Evolutionary conservation across 2,329 filamentous ascomycete species (phyloP), one percentile per base, ranked within the genome.

Genomic region (Fusarium praegraminearum): DNA sequence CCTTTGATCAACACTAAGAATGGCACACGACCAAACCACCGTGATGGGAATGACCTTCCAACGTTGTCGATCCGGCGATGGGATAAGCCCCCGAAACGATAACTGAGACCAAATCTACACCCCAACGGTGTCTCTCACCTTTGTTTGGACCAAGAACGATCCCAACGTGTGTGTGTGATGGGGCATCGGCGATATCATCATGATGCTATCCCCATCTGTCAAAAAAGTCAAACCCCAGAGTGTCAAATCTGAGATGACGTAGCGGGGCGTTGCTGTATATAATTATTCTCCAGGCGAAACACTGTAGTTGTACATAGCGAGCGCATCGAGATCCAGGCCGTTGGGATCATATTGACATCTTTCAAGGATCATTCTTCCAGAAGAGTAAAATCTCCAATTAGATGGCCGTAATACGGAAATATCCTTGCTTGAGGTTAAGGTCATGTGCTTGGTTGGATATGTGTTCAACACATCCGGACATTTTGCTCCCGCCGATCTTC

Each of bases 241-340:
- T 22, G 28, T 70, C 49, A 52, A 32, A 43, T 45, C 26, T 36
- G 54, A 61, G 51, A 71, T 70, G 67, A 70, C 67, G 67, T 70
- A 68, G 28, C n/a, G 24, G 30, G 32, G 52, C 36, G 52, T 12
- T 51, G 41, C 22, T 44, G 41, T 44, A 44, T 44, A 44, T 28
- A 44, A 44, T 26, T 18, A 44, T 26, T 44, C 15, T 44, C 18
- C 24, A 18, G 41, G 16, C 24, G 35, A 18, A 44, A 24, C 26
- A 7, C 12, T n/a, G 41, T 18, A 43, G 15, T 12, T 43, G 22
- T 24, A 41, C 16, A 44, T 44, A 22, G 35, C 35, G 28, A 26
- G 36, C 36, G 20, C 54, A 69, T 70, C 67, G 67, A 67, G 66
- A 69, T 69, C 55, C 24, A 18, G 18, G 33, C 33, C 12, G 12